Evolutionary conservation across 768 basidiomycete genomes (phyloP), one percentile per base, ranked within the genome.

Genomic region (Aureoboletus auriporus): DNA sequence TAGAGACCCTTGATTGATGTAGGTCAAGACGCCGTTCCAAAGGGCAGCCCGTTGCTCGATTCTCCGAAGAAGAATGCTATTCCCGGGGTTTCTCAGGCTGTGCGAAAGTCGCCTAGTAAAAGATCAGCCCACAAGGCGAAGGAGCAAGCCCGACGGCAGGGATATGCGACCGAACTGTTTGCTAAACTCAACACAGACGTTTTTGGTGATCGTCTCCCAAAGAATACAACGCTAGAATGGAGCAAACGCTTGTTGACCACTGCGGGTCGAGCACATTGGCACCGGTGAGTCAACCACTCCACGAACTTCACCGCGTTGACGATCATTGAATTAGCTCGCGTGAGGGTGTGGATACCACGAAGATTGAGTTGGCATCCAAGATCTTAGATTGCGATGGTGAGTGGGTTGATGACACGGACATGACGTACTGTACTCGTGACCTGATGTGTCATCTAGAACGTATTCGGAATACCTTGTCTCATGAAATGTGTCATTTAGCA

Each of bases 401-500:
- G 72, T 50, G 10, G 28, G 14, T 14, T 29, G 20, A 23, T 23
- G 20, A 23, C 2, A 23, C 7, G n/a, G 31, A 23, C 8, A 23
- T 6, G 14, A 23, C 16, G 23, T 10, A 9, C 8, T n/a, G 7
- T 11, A 13, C 17, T 38, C 39, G 44, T 28, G 1, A 39, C 11
- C 13, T 23, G 34, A 40, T 34, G 26, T 8, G 36, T 34, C 3
- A n/a, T 47, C 29, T 49, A 93, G 91, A 89, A 46, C 80, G 89
- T 34, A 85, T 93, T 42, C 74, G 84, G 31, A 84, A 86, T 58
- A 93, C 91, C 1, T 69, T 94, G 11, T 82, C 88, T 28, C 92
- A 94, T 57, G 92, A 94, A 64, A 92, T 93, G 90, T 93, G 91
- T 58, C 92, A 93, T 69, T 66, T 94, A 30, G 92, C 92, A 3